Evolutionary conservation across 306 rosid genomes (phyloP).

Genomic region (Prunus campanulata): DNA sequence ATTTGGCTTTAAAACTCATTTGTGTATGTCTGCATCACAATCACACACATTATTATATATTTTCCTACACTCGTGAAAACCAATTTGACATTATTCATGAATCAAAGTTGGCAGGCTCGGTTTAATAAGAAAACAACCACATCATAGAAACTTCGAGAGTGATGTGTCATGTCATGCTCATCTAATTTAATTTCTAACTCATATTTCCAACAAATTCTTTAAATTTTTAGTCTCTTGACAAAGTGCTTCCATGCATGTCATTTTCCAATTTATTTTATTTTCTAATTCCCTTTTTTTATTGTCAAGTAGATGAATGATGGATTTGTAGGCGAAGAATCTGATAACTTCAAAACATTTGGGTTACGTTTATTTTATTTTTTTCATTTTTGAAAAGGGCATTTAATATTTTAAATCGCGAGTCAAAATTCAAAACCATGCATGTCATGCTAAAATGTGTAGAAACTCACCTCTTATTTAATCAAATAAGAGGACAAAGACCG

Average conservation of each 20-base stretch:
- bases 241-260: constrained; percentile 4
- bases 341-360: too few species aligned
- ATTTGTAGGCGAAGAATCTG: too few species aligned
- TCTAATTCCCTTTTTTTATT: too few species aligned
- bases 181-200: background rate
- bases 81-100: background rate
- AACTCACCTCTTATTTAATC: too few species aligned
- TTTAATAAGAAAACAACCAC: background rate
- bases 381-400: background rate
- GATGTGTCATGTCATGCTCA: background rate
- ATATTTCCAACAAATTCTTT: background rate
- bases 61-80: background rate
- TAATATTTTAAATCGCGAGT: background rate
- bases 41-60: too few species aligned
- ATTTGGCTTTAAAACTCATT: too few species aligned
- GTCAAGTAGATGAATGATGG: too few species aligned
- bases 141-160: background rate
- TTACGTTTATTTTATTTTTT: too few species aligned
- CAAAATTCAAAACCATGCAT: background rate
- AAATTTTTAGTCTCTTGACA: background rate
- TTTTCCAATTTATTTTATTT: background rate
- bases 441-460: too few species aligned
- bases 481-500: too few species aligned
- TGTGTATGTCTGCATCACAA: too few species aligned
- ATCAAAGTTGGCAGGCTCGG: background rate